These are phyloP conservation scores for Collybia sp. DNA, from an alignment of 768 basidiomycete genomes.

Conservation along the genomic window DNA sequence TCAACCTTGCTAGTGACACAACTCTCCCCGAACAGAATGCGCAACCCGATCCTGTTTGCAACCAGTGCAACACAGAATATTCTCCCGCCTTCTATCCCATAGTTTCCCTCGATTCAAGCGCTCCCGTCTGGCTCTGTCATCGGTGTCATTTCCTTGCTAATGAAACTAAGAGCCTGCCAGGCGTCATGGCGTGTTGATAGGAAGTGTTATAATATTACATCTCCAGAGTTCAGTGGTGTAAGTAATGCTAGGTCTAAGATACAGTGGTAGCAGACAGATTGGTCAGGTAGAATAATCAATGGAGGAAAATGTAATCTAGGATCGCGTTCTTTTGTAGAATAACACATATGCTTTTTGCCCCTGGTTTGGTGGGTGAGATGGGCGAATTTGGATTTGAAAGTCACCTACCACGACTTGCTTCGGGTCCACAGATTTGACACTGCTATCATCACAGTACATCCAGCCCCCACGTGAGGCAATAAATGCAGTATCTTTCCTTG, in stretches of 20 bases:
- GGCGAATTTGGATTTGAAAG: conserved; percentile 1
- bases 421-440: conserved; percentile 65
- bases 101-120: not conserved
- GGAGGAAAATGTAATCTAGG: conserved; percentile 26
- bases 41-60: conserved; percentile 43
- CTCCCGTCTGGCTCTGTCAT: conserved; percentile 35
- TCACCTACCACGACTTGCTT: conserved; percentile 78
- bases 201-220: conserved; percentile 31
- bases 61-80: conserved; percentile 59
- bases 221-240: conserved; percentile 21
- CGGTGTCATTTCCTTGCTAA: conserved; percentile 37
- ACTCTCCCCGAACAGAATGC: conserved; percentile 14
- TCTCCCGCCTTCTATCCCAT: conserved; percentile 71
- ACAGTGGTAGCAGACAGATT: conserved; percentile 16
- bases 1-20: conserved; percentile 32
- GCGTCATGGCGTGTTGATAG: conserved; percentile 30
- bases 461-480: conserved; percentile 85
- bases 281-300: conserved; percentile 8
- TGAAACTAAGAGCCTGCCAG: conserved; percentile 20
- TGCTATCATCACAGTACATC: conserved; percentile 94
- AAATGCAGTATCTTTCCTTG: conserved; percentile 78
- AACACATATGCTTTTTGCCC: conserved; percentile 71
- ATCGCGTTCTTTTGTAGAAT: conserved; percentile 68
- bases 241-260: conserved; percentile 16
- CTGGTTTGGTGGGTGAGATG: conserved; percentile 13